Evolutionary conservation across 208 protist species (phyloP), one percentile per base, ranked within the genome.

Genomic region (Trypanosoma cruzi): DNA sequence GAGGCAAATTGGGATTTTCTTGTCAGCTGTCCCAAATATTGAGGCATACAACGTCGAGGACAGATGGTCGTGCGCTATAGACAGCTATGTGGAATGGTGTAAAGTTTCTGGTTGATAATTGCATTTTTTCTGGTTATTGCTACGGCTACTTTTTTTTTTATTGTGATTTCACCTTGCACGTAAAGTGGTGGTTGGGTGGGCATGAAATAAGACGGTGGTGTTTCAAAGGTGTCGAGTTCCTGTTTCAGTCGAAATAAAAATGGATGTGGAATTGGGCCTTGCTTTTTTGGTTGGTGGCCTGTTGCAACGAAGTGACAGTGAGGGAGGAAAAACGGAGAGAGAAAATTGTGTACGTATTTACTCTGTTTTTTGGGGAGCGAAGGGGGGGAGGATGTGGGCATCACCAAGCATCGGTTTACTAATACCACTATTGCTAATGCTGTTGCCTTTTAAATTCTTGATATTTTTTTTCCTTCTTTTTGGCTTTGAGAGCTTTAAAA

Each of bases 51-150:
- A 64, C 29, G 40, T 59, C 2, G 58, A 77, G 0, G 61, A 49
- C 29, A 77, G 75, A 26, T 93, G 88, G 79, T 82, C 90, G 0
- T 79, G 68, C 26, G 81, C 82, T 10, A 86, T 97, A 28, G 77
- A 88, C 13, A 81, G 89, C 50, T 97, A 92, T 79, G 63, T 92
- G 1, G 72, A 82, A 34, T 84, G 80, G 71, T 64, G 73, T 24
- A 62, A 64, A 8, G 46, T 46, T 3, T 62, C 55, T 68, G 10
- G 32, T 18, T 69, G 32, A 55, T 18, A 55, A 49, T 52, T 50
- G 24, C 44, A 14, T 44, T 44, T 2, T 3, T 44, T 4, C 18
- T 44, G 8, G 10, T 44, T 14, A 16, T 13, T 1, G 10, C 8
- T 13, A 44, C 1, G 13, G 1, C 4, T 16, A n/a, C 34, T 11